Base-by-base conservation (phyloP, 2,329 filamentous ascomycete genomes). In the Penicillium sp. region DNA sequence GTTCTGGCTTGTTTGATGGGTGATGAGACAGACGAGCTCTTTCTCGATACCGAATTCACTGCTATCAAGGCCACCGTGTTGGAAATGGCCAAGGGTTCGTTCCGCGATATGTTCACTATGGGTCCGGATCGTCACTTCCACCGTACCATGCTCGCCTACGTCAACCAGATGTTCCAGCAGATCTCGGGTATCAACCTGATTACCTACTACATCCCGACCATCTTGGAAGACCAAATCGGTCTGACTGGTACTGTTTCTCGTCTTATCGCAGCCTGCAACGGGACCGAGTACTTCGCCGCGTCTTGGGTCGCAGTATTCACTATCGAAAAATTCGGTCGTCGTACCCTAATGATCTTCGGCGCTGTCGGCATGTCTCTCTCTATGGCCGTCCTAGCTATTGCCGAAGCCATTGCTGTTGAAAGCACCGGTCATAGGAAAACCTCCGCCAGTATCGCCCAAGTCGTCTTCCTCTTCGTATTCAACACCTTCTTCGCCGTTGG, bases 261-360 rank as follows among this genome's bases (percentile, higher is more conserved):
- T 26, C 72, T 81, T 5, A 67, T 82, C 12, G 73, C 79, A n/a
- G 79, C 77, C 3, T 72, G 69, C 57, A 80, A 79, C 61, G 79
- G 78, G 11, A 81, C 77, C 1, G 77, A 79, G 50, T 81, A 81
- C 64, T 80, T 81, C 55, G 37, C 78, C 11, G 77, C 77, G 5
- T 79, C 77, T 1, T 77, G 72, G 69, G 69, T 81, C 29, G 73
- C 78, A 7, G 72, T 81, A 23, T 78, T 78, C 56, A 74, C 74
- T 4, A 75, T 81, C 49, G 78, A 81, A 59, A 75, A 71, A 52
- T 68, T 79, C 44, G 78, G 78, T 15, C 75, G 88, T 26, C 81
- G 88, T 18, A 83, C 83, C 67, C 80, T 90, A 54, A 89, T 91
- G 86, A 73, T 90, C 7, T 84, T 88, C 61, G 87, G 87, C 46